Evolutionary conservation across 1,284 basidiomycete species (phyloP).

Genomic region (Psilocybe mexicana): DNA sequence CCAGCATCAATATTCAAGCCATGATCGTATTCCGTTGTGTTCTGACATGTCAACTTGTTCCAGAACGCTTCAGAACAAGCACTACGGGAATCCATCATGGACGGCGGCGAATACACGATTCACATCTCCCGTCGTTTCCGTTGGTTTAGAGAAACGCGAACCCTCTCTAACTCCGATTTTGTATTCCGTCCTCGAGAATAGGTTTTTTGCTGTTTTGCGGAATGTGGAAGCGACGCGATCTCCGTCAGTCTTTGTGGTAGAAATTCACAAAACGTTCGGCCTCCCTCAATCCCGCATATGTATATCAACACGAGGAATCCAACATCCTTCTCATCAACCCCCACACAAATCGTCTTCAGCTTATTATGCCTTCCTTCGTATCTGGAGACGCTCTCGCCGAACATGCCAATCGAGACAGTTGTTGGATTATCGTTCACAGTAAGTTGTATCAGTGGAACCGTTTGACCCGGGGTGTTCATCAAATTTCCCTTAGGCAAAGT

Average conservation of each 20-base stretch:
- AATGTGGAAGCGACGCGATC: constrained; percentile 9
- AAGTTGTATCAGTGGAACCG: constrained; percentile 16
- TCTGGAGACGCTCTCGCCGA: constrained; percentile 65
- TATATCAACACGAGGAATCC: constrained; percentile 18
- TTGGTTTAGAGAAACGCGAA: not conserved
- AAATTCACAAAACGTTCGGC: constrained; percentile 9
- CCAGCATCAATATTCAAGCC: no score
- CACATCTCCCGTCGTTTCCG: not conserved
- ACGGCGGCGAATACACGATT: not conserved
- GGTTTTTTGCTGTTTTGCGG: constrained; percentile 14
- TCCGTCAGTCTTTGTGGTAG: constrained; percentile 8
- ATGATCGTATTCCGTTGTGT: no score
- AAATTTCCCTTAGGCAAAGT: constrained; percentile 23
- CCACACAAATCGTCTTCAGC: not conserved
- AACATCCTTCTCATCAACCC: not conserved
- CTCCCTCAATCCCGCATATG: constrained; percentile 17
- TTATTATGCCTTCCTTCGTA: constrained; percentile 30
- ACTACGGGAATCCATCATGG: not conserved
- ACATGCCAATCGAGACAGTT: constrained; percentile 73
- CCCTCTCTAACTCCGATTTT: constrained; percentile 9
- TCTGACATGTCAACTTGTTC: no score
- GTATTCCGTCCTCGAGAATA: not conserved
- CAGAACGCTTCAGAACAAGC: no score
- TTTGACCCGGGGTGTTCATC: not conserved
- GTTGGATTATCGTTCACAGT: constrained; percentile 71